phyloP scores from a whole-genome alignment of 805 yeast species.

The Candida sphagnicola region DNA sequence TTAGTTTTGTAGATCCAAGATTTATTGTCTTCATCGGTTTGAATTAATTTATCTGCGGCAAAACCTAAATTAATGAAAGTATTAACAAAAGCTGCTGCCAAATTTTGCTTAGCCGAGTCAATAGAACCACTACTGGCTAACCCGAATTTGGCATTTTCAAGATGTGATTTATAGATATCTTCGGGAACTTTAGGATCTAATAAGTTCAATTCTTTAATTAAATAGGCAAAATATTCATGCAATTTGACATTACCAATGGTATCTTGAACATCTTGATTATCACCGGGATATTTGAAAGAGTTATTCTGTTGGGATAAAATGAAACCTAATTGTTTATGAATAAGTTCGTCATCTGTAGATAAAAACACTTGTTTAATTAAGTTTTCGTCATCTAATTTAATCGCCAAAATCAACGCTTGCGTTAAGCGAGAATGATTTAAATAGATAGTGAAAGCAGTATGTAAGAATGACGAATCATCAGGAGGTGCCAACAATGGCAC shows the following conservation, averaged over 20 bases:
- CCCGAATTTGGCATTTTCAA: conserved; percentile 66
- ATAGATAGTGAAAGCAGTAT: conserved; percentile 86
- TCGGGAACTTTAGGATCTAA: conserved; percentile 91
- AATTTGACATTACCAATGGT: conserved; percentile 76
- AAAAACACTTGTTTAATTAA: conserved; percentile 77
- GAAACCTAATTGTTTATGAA: conserved; percentile 89
- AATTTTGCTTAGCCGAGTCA: conserved; percentile 92
- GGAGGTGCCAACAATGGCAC: conserved; percentile 96
- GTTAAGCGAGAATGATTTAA: conserved; percentile 74
- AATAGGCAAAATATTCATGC: conserved; percentile 73
- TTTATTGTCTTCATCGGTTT: conserved; percentile 65
- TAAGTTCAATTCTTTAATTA: conserved; percentile 83
- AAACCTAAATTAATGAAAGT: conserved; percentile 89
- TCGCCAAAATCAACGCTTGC: conserved; percentile 86
- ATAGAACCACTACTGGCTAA: conserved; percentile 51
- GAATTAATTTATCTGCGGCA: conserved; percentile 76
- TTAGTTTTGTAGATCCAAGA: conserved; percentile 91
- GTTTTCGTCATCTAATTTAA: conserved; percentile 78
- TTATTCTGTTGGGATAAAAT: conserved; percentile 84
- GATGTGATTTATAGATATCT: conserved; percentile 87
- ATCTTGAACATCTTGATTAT: conserved; percentile 70
- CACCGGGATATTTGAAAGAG: conserved; percentile 61
- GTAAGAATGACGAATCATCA: conserved; percentile 79
- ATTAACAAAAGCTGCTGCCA: conserved; percentile 93
- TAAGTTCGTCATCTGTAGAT: conserved; percentile 66